Percentiles rank a stretch among this genome's conserved stretches.
These are phyloP conservation scores for Fusarium sp. DNA, from an alignment of 2,329 filamentous ascomycete species.

Conservation along the genomic window DNA sequence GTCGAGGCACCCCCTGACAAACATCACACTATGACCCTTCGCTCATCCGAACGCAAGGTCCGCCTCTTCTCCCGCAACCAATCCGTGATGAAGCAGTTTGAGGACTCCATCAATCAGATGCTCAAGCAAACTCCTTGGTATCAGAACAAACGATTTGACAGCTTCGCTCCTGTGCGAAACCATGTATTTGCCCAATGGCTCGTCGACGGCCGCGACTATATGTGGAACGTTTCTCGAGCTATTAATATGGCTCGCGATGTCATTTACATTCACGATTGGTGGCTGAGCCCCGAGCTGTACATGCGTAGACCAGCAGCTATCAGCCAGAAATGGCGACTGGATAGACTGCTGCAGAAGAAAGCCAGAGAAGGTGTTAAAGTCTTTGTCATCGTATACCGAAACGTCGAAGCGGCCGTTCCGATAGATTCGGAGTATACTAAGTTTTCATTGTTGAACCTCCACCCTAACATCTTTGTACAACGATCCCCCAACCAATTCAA, in stretches of 20 bases:
- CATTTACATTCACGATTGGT: conserved; percentile 99
- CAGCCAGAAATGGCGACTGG: conserved; percentile 97
- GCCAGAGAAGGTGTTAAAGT: conserved; percentile 96
- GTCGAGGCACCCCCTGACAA: conserved; percentile 55
- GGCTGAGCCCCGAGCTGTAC: conserved; percentile 95
- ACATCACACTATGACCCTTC: conserved; percentile 87
- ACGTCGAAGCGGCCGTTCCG: conserved; percentile 95
- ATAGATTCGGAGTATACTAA: conserved; percentile 99
- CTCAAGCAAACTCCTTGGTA: conserved; percentile 83
- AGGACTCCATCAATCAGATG: conserved; percentile 92
- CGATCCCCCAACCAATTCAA: conserved; percentile 97
- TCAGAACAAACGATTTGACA: conserved; percentile 84
- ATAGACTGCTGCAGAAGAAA: conserved; percentile 91
- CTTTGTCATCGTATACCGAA: conserved; percentile 97
- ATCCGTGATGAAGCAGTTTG: conserved; percentile 87
- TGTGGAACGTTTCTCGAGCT: conserved; percentile 98
- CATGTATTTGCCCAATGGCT: conserved; percentile 95
- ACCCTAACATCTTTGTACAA: conserved; percentile 96
- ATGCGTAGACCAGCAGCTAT: conserved; percentile 93
- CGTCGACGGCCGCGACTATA: conserved; percentile 95
- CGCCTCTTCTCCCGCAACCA: conserved; percentile 93
- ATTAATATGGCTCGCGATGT: conserved; percentile 98
- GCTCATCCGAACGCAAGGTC: conserved; percentile 91
- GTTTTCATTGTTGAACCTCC: conserved; percentile 91
- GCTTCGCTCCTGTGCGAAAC: conserved; percentile 88